Percentiles rank a stretch among this genome's conserved stretches.
phyloP scores from a whole-genome alignment of 257 asterid genomes.

The Catharanthus roseus region DNA sequence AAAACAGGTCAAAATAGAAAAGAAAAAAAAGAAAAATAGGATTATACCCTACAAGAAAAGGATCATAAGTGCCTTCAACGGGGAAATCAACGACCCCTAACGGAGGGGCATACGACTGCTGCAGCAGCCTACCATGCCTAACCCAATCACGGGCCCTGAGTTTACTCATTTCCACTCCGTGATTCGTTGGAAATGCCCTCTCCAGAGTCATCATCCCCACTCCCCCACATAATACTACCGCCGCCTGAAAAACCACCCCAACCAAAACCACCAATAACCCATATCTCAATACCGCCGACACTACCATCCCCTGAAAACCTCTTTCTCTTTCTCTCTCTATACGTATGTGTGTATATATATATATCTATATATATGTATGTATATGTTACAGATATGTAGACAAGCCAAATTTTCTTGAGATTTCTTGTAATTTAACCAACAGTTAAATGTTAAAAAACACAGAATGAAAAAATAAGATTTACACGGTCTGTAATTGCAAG shows the following conservation, averaged over 20 bases:
- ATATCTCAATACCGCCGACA: slow-evolving; percentile 24
- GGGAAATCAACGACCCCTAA: slow-evolving; percentile 72
- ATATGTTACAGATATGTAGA: background rate
- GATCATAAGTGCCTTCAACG: slow-evolving; percentile 84
- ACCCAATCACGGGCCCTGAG: slow-evolving; percentile 64
- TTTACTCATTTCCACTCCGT: slow-evolving; percentile 62
- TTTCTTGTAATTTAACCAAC: background rate
- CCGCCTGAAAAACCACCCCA: slow-evolving; percentile 31
- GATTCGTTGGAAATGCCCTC: slow-evolving; percentile 55
- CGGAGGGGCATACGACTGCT: slow-evolving; percentile 37
- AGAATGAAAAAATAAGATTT: background rate
- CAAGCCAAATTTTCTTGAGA: background rate
- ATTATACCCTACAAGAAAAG: slow-evolving; percentile 80
- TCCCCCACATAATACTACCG: slow-evolving; percentile 34
- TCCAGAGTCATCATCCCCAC: slow-evolving; percentile 52
- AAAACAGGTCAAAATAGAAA: background rate
- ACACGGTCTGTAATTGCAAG: too few relatives aligned
- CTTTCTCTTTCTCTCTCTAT: slow-evolving; percentile 2
- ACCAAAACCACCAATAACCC: slow-evolving; percentile 25
- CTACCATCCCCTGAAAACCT: slow-evolving; percentile 18
- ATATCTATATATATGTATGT: too few relatives aligned
- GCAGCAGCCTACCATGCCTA: slow-evolving; percentile 76
- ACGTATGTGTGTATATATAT: background rate
- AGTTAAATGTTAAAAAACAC: background rate
- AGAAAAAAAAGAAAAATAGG: slow-evolving; percentile 9